phyloP scores from a whole-genome alignment of 2,329 filamentous ascomycete species.

The Cladosporium sp. region DNA sequence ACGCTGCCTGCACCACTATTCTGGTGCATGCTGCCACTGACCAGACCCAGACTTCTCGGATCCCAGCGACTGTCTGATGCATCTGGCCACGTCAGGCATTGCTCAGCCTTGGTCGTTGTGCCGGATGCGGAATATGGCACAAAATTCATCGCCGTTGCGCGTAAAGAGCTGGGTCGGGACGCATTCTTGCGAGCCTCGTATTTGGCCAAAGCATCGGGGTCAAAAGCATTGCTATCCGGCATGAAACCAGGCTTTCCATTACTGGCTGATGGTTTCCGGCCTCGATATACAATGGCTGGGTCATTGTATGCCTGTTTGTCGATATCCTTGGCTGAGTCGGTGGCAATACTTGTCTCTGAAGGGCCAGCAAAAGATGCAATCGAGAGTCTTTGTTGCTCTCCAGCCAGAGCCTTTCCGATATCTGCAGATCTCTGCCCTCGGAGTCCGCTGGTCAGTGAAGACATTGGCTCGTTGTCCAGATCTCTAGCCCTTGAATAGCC shows the following conservation, averaged over 20 bases:
- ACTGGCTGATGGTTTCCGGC: neutral
- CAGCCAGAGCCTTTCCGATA: neutral
- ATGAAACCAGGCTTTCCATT: neutral
- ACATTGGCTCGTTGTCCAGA: neutral
- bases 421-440: constrained; percentile 10
- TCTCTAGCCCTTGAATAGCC: neutral
- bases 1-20: neutral
- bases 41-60: neutral
- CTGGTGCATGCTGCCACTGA: neutral
- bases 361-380: neutral
- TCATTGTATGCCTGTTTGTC: neutral
- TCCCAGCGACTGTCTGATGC: neutral
- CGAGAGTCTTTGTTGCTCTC: neutral
- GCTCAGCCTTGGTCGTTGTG: neutral
- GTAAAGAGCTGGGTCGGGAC: neutral
- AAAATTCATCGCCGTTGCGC: constrained; percentile 4
- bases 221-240: neutral
- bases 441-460: neutral
- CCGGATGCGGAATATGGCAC: neutral
- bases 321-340: neutral
- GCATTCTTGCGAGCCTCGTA: neutral
- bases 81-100: neutral
- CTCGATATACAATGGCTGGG: neutral
- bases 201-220: neutral
- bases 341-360: neutral